A percentile compares a stretch with the other conserved stretches of the same genome.
These are phyloP conservation scores for Staphylotrichum longicolle DNA, from an alignment of 495 filamentous ascomycete genomes.

Conservation along the genomic window DNA sequence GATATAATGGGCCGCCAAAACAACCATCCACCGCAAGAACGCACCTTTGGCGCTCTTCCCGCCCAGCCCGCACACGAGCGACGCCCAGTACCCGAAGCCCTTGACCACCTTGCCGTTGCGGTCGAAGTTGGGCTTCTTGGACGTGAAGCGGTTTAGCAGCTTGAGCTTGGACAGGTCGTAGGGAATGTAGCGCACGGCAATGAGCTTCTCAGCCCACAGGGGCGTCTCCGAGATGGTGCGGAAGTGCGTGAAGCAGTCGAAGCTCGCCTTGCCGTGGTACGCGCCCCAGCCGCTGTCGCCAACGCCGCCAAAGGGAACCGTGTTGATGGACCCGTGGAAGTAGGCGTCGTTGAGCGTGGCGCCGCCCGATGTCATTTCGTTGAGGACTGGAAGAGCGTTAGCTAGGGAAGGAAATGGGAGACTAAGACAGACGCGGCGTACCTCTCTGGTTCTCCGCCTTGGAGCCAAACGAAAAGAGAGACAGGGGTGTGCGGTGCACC, in stretches of 20 bases:
- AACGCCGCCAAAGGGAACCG: constrained; percentile 85
- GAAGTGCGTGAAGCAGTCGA: constrained; percentile 82
- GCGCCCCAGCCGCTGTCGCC: constrained; percentile 79
- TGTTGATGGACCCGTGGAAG: constrained; percentile 73
- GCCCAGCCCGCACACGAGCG: constrained; percentile 47
- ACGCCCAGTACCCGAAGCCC: constrained; percentile 47
- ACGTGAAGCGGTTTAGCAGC: constrained; percentile 56
- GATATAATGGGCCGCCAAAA: constrained; percentile 32
- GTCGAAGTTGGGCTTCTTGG: constrained; percentile 75
- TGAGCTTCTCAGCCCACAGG: constrained; percentile 71
- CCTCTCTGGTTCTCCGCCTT: constrained; percentile 69
- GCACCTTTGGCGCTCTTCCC: constrained; percentile 46
- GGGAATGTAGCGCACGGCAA: constrained; percentile 79
- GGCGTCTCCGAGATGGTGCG: constrained; percentile 74
- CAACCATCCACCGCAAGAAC: constrained; percentile 48
- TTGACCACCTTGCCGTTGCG: constrained; percentile 62
- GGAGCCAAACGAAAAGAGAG: constrained; percentile 78
- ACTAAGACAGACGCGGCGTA: constrained; percentile 32
- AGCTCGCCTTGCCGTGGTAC: constrained; percentile 79
- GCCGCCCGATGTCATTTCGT: constrained; percentile 69
- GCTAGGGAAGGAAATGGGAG: constrained; percentile 23
- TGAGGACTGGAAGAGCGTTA: constrained; percentile 48
- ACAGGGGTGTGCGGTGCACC: constrained; percentile 76
- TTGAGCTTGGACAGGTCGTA: constrained; percentile 54
- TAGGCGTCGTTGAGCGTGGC: constrained; percentile 78